Evolutionary conservation across 176 grass and related monocot genomes (phyloP).

Genomic region (Areca catechu): DNA sequence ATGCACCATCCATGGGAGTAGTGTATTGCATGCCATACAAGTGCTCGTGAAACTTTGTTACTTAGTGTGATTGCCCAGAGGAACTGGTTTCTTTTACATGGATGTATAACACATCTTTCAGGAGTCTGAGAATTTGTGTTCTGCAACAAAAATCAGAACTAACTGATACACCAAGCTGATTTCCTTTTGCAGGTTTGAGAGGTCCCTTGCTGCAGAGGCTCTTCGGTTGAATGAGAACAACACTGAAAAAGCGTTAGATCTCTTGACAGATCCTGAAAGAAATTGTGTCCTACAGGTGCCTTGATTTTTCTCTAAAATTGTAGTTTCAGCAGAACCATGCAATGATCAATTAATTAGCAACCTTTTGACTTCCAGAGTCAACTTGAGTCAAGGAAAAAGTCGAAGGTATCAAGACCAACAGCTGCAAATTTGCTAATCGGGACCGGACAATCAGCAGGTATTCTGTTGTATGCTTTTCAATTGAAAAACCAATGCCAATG

Average conservation of each 20-base stretch:
- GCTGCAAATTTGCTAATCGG: constrained; percentile 7
- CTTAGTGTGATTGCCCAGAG: no score
- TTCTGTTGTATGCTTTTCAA: background rate
- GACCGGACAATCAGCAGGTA: constrained; percentile 9
- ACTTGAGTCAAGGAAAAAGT: constrained; percentile 50
- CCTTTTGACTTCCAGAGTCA: constrained; percentile 23
- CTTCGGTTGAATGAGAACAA: constrained; percentile 87
- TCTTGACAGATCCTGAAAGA: constrained; percentile 83
- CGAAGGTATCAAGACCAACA: background rate
- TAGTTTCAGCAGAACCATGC: constrained; percentile 1
- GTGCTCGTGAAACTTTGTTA: no score
- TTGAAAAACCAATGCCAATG: background rate
- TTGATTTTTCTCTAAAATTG: constrained; percentile 3
- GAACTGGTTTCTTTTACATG: background rate
- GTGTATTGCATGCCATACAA: no score
- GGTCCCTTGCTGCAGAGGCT: constrained; percentile 73
- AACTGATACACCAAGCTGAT: background rate
- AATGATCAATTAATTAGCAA: constrained; percentile 15
- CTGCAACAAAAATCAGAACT: background rate
- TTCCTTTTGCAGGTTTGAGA: constrained; percentile 61
- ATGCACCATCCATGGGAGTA: no score
- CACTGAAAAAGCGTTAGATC: constrained; percentile 63
- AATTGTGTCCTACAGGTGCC: constrained; percentile 72
- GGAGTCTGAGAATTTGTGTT: constrained; percentile 8
- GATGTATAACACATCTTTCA: background rate